These are phyloP conservation scores for Lactarius pseudohatsudake DNA, from an alignment of 768 basidiomycete genomes.

Conservation along the genomic window DNA sequence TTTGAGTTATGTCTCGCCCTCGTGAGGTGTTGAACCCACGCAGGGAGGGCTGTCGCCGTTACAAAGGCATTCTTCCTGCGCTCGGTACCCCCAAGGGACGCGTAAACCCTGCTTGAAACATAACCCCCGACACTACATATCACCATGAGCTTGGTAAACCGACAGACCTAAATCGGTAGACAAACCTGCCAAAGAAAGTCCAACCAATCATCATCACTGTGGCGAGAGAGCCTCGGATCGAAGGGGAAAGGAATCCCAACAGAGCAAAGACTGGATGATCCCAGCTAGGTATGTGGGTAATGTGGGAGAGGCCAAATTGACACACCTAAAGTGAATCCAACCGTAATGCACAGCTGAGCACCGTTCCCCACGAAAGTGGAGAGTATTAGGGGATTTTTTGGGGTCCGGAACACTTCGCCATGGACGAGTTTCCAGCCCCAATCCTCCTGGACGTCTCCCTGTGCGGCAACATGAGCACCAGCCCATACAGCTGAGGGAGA, in stretches of 20 bases:
- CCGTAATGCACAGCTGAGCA: constrained; percentile 82
- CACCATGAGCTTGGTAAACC: constrained; percentile 19
- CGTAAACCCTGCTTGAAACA: constrained; percentile 78
- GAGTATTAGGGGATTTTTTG: constrained; percentile 70
- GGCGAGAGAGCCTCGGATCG: constrained; percentile 90
- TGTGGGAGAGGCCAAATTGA: not conserved
- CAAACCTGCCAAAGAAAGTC: constrained; percentile 87
- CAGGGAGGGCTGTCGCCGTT: constrained; percentile 88
- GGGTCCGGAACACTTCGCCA: constrained; percentile 92
- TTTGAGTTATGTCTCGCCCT: not conserved
- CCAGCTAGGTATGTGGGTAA: not conserved
- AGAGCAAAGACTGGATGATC: constrained; percentile 78
- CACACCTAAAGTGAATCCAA: constrained; percentile 78
- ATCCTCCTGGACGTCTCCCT: constrained; percentile 97
- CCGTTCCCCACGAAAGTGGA: constrained; percentile 90
- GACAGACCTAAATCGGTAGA: constrained; percentile 8
- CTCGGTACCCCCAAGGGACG: constrained; percentile 74
- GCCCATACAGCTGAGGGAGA: not conserved
- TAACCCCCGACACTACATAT: constrained; percentile 80
- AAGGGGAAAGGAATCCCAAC: constrained; percentile 91
- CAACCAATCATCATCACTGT: constrained; percentile 94
- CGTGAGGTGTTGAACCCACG: constrained; percentile 48
- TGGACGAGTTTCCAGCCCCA: constrained; percentile 99
- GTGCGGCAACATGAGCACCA: constrained; percentile 6
- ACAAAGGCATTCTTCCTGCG: constrained; percentile 81